Conservation (phyloP, 257 asterid species). For the Schizonepeta tenuifolia region DNA sequence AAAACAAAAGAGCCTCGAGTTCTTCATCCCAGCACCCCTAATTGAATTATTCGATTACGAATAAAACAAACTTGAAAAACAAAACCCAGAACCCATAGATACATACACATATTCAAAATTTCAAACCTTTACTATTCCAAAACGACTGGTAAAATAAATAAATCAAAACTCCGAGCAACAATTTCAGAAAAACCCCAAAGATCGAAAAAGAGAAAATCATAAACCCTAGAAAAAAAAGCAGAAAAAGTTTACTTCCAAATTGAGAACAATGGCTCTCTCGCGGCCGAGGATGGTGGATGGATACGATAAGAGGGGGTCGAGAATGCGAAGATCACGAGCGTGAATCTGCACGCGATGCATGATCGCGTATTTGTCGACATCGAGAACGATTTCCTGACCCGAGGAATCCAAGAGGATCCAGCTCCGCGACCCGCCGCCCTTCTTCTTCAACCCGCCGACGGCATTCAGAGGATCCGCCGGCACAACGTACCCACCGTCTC, state of each 20-base stretch:
- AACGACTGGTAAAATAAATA: neutral
- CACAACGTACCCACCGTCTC: constrained; percentile 66
- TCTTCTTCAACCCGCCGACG: constrained; percentile 58
- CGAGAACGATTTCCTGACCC: constrained; percentile 63
- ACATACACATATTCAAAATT: constrained; percentile 1
- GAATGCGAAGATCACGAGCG: constrained; percentile 90
- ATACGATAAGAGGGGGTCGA: constrained; percentile 79
- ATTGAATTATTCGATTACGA: neutral
- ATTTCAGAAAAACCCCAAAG: neutral
- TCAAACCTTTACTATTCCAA: neutral
- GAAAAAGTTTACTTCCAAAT: constrained; percentile 62
- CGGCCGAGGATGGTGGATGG: constrained; percentile 93
- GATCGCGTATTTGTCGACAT: constrained; percentile 80
- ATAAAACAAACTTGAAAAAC: neutral
- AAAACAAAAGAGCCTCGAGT: constrained; percentile 14
- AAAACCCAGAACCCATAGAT: neutral
- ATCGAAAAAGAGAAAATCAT: neutral
- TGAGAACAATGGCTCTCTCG: constrained; percentile 86
- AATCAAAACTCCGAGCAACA: neutral
- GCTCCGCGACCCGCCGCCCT: constrained; percentile 66
- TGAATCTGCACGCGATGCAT: constrained; percentile 93
- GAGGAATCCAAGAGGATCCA: constrained; percentile 71
- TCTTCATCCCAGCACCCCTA: neutral
- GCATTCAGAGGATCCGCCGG: constrained; percentile 63
- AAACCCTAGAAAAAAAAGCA: neutral